A percentile compares a stretch with the other conserved stretches of the same genome.
phyloP scores from a whole-genome alignment of 495 filamentous ascomycete species.

The Penicillium lagena region DNA sequence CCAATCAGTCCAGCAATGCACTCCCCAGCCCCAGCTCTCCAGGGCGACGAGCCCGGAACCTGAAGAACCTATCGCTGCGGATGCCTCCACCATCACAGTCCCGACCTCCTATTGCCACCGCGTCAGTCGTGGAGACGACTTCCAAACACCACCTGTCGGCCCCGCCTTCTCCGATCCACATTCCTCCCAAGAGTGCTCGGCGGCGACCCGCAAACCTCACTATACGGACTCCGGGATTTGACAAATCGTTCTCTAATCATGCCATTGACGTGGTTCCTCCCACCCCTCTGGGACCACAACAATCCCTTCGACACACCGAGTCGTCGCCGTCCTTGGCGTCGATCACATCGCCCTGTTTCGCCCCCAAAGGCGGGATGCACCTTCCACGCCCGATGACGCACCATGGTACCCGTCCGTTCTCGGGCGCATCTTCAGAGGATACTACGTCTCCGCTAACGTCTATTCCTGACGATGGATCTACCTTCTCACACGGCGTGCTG shows the following conservation, averaged over 20 bases:
- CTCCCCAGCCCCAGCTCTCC: slow-evolving; percentile 47
- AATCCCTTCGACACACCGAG: slow-evolving; percentile 58
- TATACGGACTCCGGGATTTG: slow-evolving; percentile 56
- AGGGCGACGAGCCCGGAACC: slow-evolving; percentile 71
- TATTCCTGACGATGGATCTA: slow-evolving; percentile 15
- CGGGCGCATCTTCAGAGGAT: slow-evolving; percentile 17
- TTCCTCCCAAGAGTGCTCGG: slow-evolving; percentile 62
- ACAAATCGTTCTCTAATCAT: slow-evolving; percentile 29
- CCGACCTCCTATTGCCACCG: slow-evolving; percentile 45
- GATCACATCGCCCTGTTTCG: slow-evolving; percentile 52
- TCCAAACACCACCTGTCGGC: slow-evolving; percentile 56
- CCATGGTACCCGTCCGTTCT: slow-evolving; percentile 20
- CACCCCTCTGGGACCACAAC: slow-evolving; percentile 40
- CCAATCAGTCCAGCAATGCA: slow-evolving; percentile 29
- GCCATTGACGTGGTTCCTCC: slow-evolving; percentile 38
- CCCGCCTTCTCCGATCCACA: slow-evolving; percentile 77
- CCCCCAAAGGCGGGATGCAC: slow-evolving; percentile 58
- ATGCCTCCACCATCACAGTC: slow-evolving; percentile 51
- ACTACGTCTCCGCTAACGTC: slow-evolving; percentile 21
- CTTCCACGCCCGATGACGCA: slow-evolving; percentile 46
- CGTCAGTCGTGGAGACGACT: slow-evolving; percentile 35
- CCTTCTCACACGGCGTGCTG: slow-evolving; percentile 19
- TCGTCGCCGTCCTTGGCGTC: slow-evolving; percentile 59
- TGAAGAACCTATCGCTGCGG: slow-evolving; percentile 89
- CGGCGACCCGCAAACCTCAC: slow-evolving; percentile 74